A percentile compares a stretch with the other conserved stretches of the same genome.
These are phyloP conservation scores for Lupinus albus DNA, from an alignment of 306 rosid genomes.

Conservation along the genomic window DNA sequence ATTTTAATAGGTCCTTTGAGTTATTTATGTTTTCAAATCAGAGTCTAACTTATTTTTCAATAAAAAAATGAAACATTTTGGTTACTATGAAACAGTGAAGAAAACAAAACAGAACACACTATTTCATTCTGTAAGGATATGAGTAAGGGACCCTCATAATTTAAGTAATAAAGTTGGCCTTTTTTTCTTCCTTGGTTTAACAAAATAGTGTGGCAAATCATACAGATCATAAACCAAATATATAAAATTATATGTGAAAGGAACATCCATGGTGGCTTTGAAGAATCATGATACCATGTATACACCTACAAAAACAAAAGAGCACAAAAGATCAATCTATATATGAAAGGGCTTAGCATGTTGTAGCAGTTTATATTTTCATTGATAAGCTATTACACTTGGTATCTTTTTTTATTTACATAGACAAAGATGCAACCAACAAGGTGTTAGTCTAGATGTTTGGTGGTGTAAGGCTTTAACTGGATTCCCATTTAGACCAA, in stretches of 20 bases:
- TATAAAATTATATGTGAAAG: slow-evolving; percentile 26
- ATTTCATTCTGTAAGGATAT: not conserved
- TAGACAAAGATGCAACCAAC: no score
- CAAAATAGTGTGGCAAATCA: slow-evolving; percentile 23
- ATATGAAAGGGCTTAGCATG: slow-evolving; percentile 12
- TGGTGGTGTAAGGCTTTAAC: no score
- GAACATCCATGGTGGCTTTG: slow-evolving; percentile 36
- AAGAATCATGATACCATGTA: slow-evolving; percentile 33
- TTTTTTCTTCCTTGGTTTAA: not conserved
- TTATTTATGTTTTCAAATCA: no score
- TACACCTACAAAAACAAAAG: slow-evolving; percentile 47
- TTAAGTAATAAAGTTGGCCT: slow-evolving; percentile 6
- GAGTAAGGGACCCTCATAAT: slow-evolving; percentile 1
- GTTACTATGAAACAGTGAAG: no score
- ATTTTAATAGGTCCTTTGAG: no score
- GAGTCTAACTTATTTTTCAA: not conserved
- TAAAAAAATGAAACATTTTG: no score
- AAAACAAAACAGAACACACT: no score
- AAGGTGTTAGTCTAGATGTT: no score
- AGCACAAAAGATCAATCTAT: slow-evolving; percentile 18
- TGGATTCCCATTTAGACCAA: no score
- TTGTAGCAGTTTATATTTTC: not conserved
- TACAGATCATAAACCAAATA: slow-evolving; percentile 39
- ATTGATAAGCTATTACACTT: no score
- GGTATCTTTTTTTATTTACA: no score